A percentile compares a stretch with the other conserved stretches of the same genome.
Conservation (phyloP, 2,329 filamentous ascomycete species). For the Penicillium sp. region DNA sequence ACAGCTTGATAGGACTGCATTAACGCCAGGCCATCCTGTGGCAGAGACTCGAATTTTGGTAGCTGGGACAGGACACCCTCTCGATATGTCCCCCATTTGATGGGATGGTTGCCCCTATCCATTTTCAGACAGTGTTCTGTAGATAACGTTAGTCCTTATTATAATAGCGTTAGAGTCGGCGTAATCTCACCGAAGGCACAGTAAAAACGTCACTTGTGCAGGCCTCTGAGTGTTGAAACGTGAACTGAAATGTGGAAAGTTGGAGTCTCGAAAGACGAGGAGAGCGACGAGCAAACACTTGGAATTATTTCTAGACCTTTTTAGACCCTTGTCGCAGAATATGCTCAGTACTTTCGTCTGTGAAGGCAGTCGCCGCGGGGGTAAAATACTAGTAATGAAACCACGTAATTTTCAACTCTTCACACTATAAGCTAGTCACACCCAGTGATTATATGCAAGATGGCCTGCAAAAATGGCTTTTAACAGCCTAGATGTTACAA, state of each 20-base stretch:
- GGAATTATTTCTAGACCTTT: neutral
- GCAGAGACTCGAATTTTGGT: neutral
- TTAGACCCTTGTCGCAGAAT: neutral
- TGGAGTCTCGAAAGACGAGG: neutral
- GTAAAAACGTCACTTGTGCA: neutral
- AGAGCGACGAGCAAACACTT: neutral
- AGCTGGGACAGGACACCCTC: neutral
- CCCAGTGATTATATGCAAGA: neutral
- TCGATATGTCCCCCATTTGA: slow-evolving; percentile 1
- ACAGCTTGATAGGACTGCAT: slow-evolving; percentile 2
- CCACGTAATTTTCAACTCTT: neutral
- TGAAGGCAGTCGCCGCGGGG: neutral
- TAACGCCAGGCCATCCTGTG: neutral
- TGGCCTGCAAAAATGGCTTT: no score
- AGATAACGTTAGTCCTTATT: neutral
- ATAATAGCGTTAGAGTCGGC: no score
- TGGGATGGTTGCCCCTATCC: neutral
- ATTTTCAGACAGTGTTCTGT: neutral
- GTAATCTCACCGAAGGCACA: neutral
- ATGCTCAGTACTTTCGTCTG: neutral
- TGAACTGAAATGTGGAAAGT: neutral
- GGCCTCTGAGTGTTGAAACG: neutral
- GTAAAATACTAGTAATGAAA: neutral
- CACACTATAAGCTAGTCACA: neutral
- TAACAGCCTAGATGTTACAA: neutral